Conservation (phyloP, 2,329 filamentous ascomycete genomes). For the Mycosphaerella sp. region DNA sequence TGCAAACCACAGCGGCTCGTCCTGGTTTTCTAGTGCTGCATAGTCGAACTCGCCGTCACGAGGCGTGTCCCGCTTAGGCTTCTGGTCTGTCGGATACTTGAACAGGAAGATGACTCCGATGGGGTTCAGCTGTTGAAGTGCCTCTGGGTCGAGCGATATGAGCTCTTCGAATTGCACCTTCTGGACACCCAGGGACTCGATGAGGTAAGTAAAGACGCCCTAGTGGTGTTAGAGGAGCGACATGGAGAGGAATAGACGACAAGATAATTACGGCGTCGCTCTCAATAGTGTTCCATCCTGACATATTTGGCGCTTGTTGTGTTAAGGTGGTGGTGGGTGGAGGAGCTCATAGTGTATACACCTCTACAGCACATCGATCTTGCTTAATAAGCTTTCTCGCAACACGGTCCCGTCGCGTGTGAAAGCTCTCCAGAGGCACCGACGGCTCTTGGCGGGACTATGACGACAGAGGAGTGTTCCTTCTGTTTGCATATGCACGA, state of each 20-base stretch:
- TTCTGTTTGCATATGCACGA: neutral
- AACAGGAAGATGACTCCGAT: slow-evolving; percentile 95
- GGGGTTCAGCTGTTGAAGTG: slow-evolving; percentile 54
- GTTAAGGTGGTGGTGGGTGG: neutral
- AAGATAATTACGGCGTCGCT: slow-evolving; percentile 67
- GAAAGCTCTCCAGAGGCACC: too few relatives aligned
- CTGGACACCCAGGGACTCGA: slow-evolving; percentile 86
- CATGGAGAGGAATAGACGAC: slow-evolving; percentile 35
- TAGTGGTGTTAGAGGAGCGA: slow-evolving; percentile 28
- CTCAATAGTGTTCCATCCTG: slow-evolving; percentile 94
- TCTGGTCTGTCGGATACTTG: slow-evolving; percentile 75
- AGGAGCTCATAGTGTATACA: neutral
- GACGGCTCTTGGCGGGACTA: too few relatives aligned
- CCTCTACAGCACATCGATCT: too few relatives aligned
- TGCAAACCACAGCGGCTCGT: slow-evolving; percentile 73
- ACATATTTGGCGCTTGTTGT: slow-evolving; percentile 20
- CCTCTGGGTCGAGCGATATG: slow-evolving; percentile 74
- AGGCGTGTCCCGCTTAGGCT: slow-evolving; percentile 56
- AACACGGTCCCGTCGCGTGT: too few relatives aligned
- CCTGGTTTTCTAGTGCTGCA: slow-evolving; percentile 48
- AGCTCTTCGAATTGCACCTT: slow-evolving; percentile 97
- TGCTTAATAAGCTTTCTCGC: too few relatives aligned
- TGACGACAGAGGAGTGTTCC: too few relatives aligned
- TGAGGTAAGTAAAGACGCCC: slow-evolving; percentile 96
- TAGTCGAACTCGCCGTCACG: slow-evolving; percentile 78